A percentile compares a stretch with the other conserved stretches of the same genome.
Conservation (phyloP, 116 monocot genomes). For the Posidonia oceanica region DNA sequence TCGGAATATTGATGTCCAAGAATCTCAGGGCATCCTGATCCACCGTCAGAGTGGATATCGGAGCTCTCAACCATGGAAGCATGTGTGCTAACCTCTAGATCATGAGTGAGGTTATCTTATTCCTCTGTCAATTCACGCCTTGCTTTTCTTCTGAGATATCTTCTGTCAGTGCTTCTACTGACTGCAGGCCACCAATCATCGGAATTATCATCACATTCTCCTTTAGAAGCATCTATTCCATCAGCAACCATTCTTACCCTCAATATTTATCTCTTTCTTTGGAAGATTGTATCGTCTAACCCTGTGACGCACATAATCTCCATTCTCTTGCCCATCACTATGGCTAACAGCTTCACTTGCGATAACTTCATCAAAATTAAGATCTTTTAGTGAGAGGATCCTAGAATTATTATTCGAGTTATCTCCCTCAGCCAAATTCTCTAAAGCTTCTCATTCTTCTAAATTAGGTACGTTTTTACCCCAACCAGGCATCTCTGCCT, state of each 20-base stretch:
- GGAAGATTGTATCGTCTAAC: slow-evolving; percentile 15
- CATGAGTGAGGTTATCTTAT: slow-evolving; percentile 10
- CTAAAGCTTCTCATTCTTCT: slow-evolving; percentile 89
- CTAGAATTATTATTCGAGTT: slow-evolving; percentile 22
- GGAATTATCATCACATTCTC: slow-evolving; percentile 42
- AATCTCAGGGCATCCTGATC: neutral
- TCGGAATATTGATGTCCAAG: neutral
- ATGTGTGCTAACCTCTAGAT: slow-evolving; percentile 11
- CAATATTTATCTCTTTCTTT: slow-evolving; percentile 53
- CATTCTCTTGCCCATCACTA: slow-evolving; percentile 13
- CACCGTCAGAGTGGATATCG: slow-evolving; percentile 18
- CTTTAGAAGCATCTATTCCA: slow-evolving; percentile 79
- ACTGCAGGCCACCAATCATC: slow-evolving; percentile 94
- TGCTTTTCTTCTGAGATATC: slow-evolving; percentile 66
- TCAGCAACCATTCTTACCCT: slow-evolving; percentile 60
- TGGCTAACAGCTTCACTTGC: slow-evolving; percentile 4
- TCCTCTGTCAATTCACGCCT: slow-evolving; percentile 25
- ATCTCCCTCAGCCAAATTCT: slow-evolving; percentile 37
- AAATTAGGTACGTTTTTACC: slow-evolving; percentile 88
- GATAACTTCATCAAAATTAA: slow-evolving; percentile 24
- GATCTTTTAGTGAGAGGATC: slow-evolving; percentile 74
- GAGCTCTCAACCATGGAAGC: slow-evolving; percentile 9
- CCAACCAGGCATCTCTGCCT: slow-evolving; percentile 85
- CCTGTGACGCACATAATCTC: slow-evolving; percentile 7
- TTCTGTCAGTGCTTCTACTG: slow-evolving; percentile 80